These are phyloP conservation scores for Gracilariopsis chorda DNA, from an alignment of 23 red algal genomes.

Conservation along the genomic window DNA sequence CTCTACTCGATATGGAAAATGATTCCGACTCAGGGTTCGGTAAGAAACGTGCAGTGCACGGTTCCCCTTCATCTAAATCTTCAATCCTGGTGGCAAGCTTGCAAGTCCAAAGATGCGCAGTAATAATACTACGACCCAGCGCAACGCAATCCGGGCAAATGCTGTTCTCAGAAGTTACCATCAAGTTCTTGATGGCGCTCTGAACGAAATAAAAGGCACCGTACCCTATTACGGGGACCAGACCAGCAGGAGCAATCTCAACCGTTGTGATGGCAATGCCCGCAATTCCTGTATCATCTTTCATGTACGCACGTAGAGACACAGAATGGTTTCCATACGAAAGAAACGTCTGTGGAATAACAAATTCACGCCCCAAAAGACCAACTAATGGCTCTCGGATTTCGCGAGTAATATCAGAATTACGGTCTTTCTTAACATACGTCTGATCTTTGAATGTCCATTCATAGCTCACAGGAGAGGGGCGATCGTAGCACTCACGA, in stretches of 20 bases:
- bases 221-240: constrained; percentile 45
- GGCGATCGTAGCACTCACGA: constrained; percentile 29
- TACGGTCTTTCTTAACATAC: neutral
- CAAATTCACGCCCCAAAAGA: constrained; percentile 53
- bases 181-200: neutral
- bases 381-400: constrained; percentile 8
- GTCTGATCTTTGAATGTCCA: constrained; percentile 9
- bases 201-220: constrained; percentile 32
- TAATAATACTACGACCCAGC: neutral
- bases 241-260: neutral
- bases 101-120: constrained; percentile 28
- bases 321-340: constrained; percentile 29
- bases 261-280: constrained; percentile 31
- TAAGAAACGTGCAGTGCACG: constrained; percentile 10
- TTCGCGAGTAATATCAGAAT: neutral
- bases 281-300: constrained; percentile 31
- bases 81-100: neutral
- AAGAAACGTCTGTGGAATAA: constrained; percentile 42
- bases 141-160: constrained; percentile 22
- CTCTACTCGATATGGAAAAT: constrained; percentile 4
- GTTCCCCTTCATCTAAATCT: neutral
- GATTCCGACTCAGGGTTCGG: constrained; percentile 12
- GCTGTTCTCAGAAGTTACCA: constrained; percentile 49
- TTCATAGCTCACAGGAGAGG: constrained; percentile 30
- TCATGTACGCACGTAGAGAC: constrained; percentile 17